phyloP scores from a whole-genome alignment of 2,329 filamentous ascomycete species.

The Phaeosphaeriaceae sp. region DNA sequence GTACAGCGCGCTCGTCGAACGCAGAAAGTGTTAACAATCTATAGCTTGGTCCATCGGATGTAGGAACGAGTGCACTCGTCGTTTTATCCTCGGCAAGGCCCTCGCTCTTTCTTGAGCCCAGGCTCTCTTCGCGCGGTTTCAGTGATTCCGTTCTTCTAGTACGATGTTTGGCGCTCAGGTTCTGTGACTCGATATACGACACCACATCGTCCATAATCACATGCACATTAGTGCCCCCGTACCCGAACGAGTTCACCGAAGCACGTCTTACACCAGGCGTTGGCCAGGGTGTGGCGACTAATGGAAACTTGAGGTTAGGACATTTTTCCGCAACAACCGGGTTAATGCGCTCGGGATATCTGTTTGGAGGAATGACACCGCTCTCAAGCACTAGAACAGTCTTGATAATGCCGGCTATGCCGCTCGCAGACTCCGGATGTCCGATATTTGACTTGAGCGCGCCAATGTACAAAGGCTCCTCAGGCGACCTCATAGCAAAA shows the following conservation, averaged over 20 bases:
- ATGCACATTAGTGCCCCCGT: slow-evolving; percentile 32
- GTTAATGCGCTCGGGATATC: not conserved
- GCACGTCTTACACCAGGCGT: slow-evolving; percentile 15
- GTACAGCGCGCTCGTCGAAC: slow-evolving; percentile 1
- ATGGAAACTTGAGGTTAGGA: slow-evolving; percentile 15
- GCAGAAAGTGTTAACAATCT: not conserved
- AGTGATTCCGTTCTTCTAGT: not conserved
- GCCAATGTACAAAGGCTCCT: slow-evolving; percentile 14
- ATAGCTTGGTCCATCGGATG: not conserved
- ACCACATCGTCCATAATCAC: slow-evolving; percentile 25
- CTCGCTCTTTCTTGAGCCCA: not conserved
- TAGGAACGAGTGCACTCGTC: not conserved
- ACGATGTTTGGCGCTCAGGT: not conserved
- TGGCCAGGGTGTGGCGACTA: slow-evolving; percentile 17
- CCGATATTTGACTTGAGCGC: slow-evolving; percentile 36
- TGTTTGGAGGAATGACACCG: slow-evolving; percentile 35
- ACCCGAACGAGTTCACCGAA: slow-evolving; percentile 37
- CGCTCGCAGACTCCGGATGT: slow-evolving; percentile 29
- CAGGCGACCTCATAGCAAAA: slow-evolving; percentile 23
- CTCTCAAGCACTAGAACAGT: slow-evolving; percentile 41
- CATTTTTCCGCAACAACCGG: not conserved
- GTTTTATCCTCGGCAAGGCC: not conserved
- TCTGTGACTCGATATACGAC: slow-evolving; percentile 8
- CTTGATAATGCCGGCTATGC: slow-evolving; percentile 31
- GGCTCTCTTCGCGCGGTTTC: not conserved